Evolutionary conservation across 2,329 filamentous ascomycete species (phyloP), one percentile per base, ranked within the genome.

Genomic region (Fusarium luffae): DNA sequence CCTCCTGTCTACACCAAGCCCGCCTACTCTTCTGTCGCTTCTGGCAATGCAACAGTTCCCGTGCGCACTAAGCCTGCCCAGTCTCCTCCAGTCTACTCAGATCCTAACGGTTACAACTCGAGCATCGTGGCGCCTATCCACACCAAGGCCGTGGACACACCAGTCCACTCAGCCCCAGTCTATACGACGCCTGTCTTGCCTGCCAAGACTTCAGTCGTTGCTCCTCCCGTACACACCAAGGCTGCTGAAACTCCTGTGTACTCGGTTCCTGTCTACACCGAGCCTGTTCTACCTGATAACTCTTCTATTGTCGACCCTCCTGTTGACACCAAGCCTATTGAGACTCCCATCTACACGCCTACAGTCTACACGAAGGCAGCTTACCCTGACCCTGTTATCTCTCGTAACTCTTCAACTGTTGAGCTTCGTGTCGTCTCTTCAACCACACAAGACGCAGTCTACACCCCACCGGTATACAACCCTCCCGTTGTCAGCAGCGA

Each of bases 391-490:
- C 63, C 54, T 16, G 47, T 42, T 14, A 11, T 48, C 25, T 23
- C 59, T 13, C 21, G 41, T 5, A 54, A 54, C 54, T 60, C 59
- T 12, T 50, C 65, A 10, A 51, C 51, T 16, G 21, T 48, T 25
- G 48, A 62, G 27, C 32, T 42, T 16, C 28, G 47, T 18, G 47
- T 14, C 37, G 42, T 43, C 27, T 54, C 59, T 32, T 30, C 48
- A 11, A 63, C 61, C 14, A 49, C 40, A 14, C 18, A 48, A 13
- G 18, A 30, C 23, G 32, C 49, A 14, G 7, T 57, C 37, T 68
- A 68, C 37, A 63, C 63, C 5, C 63, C 54, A 30, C 67, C 67
- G 10, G 63, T 64, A 42, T 70, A 70, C 32, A 60, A 25, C 23
- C 23, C 23, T 25, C 23, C 23, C 23, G 23, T 25, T 25, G 23